Evolutionary conservation across 1,284 basidiomycete species (phyloP).

Genomic region (Sutorius eximius): DNA sequence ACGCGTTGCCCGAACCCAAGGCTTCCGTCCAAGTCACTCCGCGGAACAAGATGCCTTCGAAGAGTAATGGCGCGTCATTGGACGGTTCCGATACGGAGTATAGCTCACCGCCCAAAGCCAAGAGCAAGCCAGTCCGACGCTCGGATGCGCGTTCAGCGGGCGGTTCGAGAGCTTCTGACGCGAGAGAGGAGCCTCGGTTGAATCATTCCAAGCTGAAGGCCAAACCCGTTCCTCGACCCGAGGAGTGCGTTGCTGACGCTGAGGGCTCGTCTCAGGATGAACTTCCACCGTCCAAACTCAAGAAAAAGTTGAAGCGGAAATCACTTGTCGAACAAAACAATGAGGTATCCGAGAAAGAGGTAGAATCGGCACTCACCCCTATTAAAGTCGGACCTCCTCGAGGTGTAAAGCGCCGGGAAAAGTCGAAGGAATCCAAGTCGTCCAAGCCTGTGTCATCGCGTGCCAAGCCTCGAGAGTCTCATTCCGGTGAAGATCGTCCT

Average conservation of each 20-base stretch:
- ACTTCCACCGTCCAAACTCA: conserved; percentile 1
- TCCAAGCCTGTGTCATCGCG: background rate
- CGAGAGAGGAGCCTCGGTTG: background rate
- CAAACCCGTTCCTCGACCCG: background rate
- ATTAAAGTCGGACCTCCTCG: conserved; percentile 31
- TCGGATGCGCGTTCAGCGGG: background rate
- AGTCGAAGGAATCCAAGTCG: background rate
- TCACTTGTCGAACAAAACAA: background rate
- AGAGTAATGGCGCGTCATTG: background rate
- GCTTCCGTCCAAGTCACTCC: background rate
- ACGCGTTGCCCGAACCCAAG: background rate
- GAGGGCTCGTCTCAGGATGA: background rate
- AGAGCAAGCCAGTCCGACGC: background rate
- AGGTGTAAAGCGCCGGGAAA: conserved; percentile 18
- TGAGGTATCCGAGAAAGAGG: conserved; percentile 3
- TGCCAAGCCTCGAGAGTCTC: background rate
- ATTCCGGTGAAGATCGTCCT: background rate
- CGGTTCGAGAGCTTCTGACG: background rate
- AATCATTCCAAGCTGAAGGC: background rate
- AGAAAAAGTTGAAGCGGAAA: background rate
- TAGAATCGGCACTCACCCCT: background rate
- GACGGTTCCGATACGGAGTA: conserved; percentile 3
- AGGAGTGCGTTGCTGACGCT: background rate
- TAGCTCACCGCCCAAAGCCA: conserved; percentile 6
- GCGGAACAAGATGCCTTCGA: background rate